Percentiles rank a stretch among this genome's conserved stretches.
phyloP scores from a whole-genome alignment of 805 yeast genomes.

The Yamadazyma laniorum region DNA sequence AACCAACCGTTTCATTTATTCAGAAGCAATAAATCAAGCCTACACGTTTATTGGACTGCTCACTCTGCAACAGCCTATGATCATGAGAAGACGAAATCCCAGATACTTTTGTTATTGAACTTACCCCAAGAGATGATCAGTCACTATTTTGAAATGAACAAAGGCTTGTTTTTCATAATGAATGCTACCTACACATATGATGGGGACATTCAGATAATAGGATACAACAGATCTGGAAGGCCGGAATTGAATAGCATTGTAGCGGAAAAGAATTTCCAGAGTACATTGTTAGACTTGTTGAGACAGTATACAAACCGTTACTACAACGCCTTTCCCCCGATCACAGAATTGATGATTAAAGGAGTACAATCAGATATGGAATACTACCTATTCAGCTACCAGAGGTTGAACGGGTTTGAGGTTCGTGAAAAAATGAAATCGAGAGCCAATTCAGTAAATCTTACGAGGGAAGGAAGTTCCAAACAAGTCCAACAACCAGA shows the following conservation, averaged over 20 bases:
- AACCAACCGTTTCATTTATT: constrained; percentile 86
- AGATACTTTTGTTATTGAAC: constrained; percentile 66
- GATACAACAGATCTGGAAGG: constrained; percentile 10
- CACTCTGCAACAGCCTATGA: constrained; percentile 56
- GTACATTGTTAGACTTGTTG: constrained; percentile 21
- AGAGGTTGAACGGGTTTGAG: constrained; percentile 10
- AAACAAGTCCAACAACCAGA: constrained; percentile 4
- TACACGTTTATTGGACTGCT: constrained; percentile 60
- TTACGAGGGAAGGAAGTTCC: too few species aligned
- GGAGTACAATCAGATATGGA: constrained; percentile 16
- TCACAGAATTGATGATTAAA: constrained; percentile 21
- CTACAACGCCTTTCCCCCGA: constrained; percentile 21
- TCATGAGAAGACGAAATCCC: constrained; percentile 57
- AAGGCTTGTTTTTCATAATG: constrained; percentile 12
- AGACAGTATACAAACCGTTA: constrained; percentile 19
- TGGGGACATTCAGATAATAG: constrained; percentile 20
- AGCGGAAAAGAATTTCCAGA: constrained; percentile 19
- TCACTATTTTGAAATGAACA: constrained; percentile 13
- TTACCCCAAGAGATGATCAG: constrained; percentile 36
- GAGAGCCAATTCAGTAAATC: constrained; percentile 10
- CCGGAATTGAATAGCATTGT: constrained; percentile 22
- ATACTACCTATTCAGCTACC: constrained; percentile 12
- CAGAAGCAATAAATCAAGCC: constrained; percentile 36
- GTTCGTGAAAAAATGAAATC: constrained; percentile 15
- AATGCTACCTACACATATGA: constrained; percentile 17